Evolutionary conservation across 2,329 filamentous ascomycete species (phyloP), one percentile per base, ranked within the genome.

Genomic region (Hypoxylon sp.): DNA sequence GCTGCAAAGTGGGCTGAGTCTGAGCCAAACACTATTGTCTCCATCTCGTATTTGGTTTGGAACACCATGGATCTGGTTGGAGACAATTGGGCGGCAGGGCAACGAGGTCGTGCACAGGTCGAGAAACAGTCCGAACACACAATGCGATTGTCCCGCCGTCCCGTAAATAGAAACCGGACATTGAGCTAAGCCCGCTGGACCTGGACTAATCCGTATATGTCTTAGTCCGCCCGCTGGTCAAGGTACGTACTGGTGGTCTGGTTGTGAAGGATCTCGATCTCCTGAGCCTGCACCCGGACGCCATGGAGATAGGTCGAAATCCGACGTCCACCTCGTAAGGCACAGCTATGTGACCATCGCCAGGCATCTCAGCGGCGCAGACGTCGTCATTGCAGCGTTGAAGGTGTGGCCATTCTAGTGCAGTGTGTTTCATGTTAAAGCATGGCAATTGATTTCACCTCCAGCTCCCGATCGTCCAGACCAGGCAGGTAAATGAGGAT

Each of bases 31-130:
- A 48, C 24, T 30, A 36, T 33, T 18, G 33, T 59, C 56, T 14
- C 36, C 56, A 61, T 64, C 61, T 64, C 56, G 56, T 64, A 64
- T 64, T 46, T 40, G 18, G 24, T 14, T 30, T 62, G 45, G 52
- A 24, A 57, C 46, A n/a, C n/a, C n/a, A n/a, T 20, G 26, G 3
- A 46, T 49, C 20, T 49, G 49, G 48, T 49, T 44, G 26, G 24
- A 32, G 20, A 30, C 48, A 14, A 48, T 45, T 33, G 36, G 54
- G 36, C 50, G 50, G 30, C 52, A 26, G 36, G 42, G 51, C 52
- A 61, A 65, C 56, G 26, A 55, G 4, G 62, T 56, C 14, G 46
- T 38, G 46, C 56, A 65, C 56, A 49, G 62, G 36, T 49, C 52
- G 53, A 28, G n/a, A 20, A 56, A 28, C 16, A 60, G 30, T 49